Base-by-base conservation (phyloP, 179 eudicot species). In the Patellifolia procumbens region DNA sequence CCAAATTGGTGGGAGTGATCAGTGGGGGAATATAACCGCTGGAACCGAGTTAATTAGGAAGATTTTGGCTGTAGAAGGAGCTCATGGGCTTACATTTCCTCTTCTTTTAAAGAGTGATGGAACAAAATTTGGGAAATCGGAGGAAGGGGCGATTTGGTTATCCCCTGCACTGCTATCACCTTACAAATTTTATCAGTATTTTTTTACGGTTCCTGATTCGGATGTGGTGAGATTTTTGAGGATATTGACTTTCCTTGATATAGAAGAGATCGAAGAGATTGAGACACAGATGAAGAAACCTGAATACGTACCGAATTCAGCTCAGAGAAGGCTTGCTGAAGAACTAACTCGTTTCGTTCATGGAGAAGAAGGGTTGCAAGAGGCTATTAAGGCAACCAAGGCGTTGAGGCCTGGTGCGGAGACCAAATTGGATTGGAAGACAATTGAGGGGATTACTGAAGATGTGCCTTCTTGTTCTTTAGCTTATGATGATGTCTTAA, bases 71-170 rank as follows among this genome's bases (percentile, higher is more conserved):
- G 45, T 42, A 0, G 89, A 86, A 19, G 85, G 81, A 37, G 96
- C 86, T 2, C 91, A 86, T 64, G 98, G 97, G 0, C 70, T 93
- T 56, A 93, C 97, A 1, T 93, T 93, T 68, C 94, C 98, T 8
- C 90, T 93, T 46, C 83, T 93, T 31, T 80, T 93, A 31, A 93
- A 93, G 84, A 86, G 89, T 17, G 97, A 93, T 72, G 97, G 98
- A 8, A 88, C 91, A 4, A 91, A 91, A 59, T 93, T 93, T 48
- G 98, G 98, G 8, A 93, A 93, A 68, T 91, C 97, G 0, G 98
- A 93, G 76, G 94, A 90, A 2, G 98, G 97, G 16, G 98, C 97
- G 5, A 59, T 93, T 58, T 93, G 98, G 97, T 87, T 93, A 9
- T 93, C 94, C 35, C 88, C 91, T n/a, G n/a, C 79, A 3, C 70